Evolutionary conservation across 2,329 filamentous ascomycete species (phyloP), one percentile per base, ranked within the genome.

Genomic region (Arthrobotrys megalospora): DNA sequence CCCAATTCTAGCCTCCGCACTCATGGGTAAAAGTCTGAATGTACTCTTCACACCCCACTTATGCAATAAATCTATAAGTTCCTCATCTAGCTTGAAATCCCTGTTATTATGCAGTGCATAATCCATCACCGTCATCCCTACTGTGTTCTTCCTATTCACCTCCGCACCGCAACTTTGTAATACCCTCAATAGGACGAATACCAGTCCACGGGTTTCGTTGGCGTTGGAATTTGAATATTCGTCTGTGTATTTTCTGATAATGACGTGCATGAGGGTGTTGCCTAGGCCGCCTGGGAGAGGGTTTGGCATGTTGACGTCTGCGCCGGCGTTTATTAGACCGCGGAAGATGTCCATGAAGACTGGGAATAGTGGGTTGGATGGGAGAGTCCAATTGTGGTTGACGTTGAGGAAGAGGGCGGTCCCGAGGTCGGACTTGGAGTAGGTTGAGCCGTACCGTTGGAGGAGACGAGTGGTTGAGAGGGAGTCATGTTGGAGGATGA

Each of bases 101-200:
- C 73, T 19, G 3, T 71, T 38, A 41, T 77, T 77, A 16, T 77
- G 73, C 24, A 77, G 43, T 1, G 73, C 73, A 19, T 77, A 77
- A 43, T 77, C 73, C 73, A 77, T 77, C 6, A 77, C 66, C 0
- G 65, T 77, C 73, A 77, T 66, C 11, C 73, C 73, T 10, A 77
- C 66, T 24, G 53, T 19, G 41, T 77, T 77, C 24, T 77, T 77
- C 52, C 36, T 60, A 19, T 77, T 77, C 34, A 77, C 60, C 8
- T 77, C 60, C 8, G 60, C 73, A 11, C 73, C 73, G 24, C 66
- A 77, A 28, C 73, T 77, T 28, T 67, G 58, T 24, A 77, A 19
- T 4, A 77, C 66, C 12, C 45, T 70, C 2, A 77, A 32, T 3
- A 77, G 62, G 14, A 77, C 38, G 11, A 77, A 19, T 0, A 71